These are phyloP conservation scores for Diaporthe amygdali DNA, from an alignment of 2,329 filamentous ascomycete genomes.

Conservation along the genomic window DNA sequence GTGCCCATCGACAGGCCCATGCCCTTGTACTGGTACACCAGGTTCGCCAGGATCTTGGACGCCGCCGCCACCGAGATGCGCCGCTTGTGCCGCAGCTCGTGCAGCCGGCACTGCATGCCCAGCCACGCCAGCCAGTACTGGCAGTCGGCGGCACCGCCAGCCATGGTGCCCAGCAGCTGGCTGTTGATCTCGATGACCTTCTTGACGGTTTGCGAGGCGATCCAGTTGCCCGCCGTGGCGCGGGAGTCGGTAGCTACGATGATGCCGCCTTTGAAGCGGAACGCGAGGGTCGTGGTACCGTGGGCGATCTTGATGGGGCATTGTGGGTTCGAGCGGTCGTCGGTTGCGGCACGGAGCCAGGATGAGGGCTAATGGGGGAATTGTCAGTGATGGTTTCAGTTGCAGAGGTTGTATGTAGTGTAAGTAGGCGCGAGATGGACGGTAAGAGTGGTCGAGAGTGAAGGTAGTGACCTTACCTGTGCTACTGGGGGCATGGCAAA, in stretches of 20 bases:
- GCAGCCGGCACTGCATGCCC: constrained; percentile 97
- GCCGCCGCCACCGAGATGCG: constrained; percentile 97
- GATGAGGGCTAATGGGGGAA: constrained; percentile 70
- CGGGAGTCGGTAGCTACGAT: constrained; percentile 98
- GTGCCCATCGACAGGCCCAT: constrained; percentile 99
- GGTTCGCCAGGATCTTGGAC: constrained; percentile 97
- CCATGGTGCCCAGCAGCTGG: constrained; percentile 95
- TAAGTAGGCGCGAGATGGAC: background rate
- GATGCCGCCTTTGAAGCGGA: constrained; percentile 97
- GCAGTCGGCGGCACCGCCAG: constrained; percentile 97
- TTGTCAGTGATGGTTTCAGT: background rate
- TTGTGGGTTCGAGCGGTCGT: constrained; percentile 94
- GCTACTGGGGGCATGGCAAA: constrained; percentile 94
- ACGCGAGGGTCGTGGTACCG: constrained; percentile 96
- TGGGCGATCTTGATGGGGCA: constrained; percentile 99
- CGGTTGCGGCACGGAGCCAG: constrained; percentile 95
- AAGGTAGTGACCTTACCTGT: constrained; percentile 64
- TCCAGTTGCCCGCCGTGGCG: constrained; percentile 98
- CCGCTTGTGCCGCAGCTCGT: constrained; percentile 98
- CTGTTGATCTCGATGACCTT: constrained; percentile 99
- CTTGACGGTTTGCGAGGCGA: constrained; percentile 99
- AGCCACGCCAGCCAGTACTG: constrained; percentile 99
- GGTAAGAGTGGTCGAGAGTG: background rate
- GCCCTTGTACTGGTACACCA: constrained; percentile 98
- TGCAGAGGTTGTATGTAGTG: constrained; percentile 19